Conservation (phyloP, 371 early-diverging fungal species). For the Umbelopsis sp. region DNA sequence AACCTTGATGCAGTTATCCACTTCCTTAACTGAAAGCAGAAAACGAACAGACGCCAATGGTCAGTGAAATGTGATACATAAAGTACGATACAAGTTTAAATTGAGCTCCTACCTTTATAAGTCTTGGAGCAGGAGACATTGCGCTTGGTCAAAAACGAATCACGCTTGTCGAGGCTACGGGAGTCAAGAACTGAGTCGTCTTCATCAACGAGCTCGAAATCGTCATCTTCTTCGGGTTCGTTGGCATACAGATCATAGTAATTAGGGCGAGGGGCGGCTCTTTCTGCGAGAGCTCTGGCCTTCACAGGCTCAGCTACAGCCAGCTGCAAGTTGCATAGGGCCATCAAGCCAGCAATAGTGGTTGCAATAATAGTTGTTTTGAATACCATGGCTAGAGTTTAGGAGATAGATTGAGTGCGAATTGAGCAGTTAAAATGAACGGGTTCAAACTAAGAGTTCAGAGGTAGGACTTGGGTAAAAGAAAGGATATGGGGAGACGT, state of each 20-base stretch:
- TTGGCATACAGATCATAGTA: constrained; percentile 22
- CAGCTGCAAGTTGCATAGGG: constrained; percentile 6
- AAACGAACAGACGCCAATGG: neutral
- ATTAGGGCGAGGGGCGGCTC: constrained; percentile 4
- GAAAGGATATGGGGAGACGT: constrained; percentile 7
- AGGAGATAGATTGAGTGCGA: neutral
- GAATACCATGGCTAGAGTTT: neutral
- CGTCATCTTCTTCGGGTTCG: constrained; percentile 25
- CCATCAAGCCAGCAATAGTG: constrained; percentile 11
- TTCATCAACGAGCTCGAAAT: constrained; percentile 32
- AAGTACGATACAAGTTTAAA: neutral
- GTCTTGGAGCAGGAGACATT: constrained; percentile 28
- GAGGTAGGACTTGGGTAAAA: neutral
- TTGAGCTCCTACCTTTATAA: constrained; percentile 27
- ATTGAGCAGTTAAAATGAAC: neutral
- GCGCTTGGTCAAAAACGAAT: constrained; percentile 31
- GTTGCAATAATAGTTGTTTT: constrained; percentile 6
- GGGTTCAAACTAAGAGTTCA: too few species aligned
- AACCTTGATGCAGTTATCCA: constrained; percentile 39
- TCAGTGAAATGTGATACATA: neutral
- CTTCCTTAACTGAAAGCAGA: constrained; percentile 27
- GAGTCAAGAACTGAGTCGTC: constrained; percentile 16
- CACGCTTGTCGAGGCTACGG: neutral
- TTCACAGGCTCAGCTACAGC: constrained; percentile 11
- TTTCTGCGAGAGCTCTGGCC: neutral